Evolutionary conservation across 768 basidiomycete species (phyloP).

Genomic region (Mycena indigotica): DNA sequence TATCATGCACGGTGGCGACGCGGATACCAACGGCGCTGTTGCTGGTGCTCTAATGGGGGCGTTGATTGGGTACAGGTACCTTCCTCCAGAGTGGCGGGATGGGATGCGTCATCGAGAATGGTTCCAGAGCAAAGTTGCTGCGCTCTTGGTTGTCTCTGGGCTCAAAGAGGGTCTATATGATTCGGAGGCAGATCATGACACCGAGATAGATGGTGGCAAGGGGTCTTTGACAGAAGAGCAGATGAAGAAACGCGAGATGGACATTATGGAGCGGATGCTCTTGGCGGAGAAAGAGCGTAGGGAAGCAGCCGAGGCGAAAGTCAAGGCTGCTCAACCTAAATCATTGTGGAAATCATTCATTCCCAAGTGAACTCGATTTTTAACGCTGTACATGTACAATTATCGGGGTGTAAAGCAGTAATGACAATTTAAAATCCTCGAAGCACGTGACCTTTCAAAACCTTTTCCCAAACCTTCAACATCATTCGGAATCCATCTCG

Average conservation of each 20-base stretch:
- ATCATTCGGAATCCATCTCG: too few species aligned
- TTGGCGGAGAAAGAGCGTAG: slow-evolving; percentile 18
- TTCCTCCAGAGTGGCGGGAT: slow-evolving; percentile 27
- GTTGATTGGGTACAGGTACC: slow-evolving; percentile 18
- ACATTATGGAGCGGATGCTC: slow-evolving; percentile 25
- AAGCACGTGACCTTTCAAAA: too few species aligned
- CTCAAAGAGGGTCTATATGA: slow-evolving; percentile 19
- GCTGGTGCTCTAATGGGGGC: slow-evolving; percentile 28
- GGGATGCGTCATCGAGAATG: slow-evolving; percentile 23
- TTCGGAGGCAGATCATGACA: slow-evolving; percentile 16
- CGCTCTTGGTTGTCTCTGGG: slow-evolving; percentile 19
- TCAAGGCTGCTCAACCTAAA: slow-evolving; percentile 1
- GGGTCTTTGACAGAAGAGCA: slow-evolving; percentile 18
- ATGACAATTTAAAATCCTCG: too few species aligned
- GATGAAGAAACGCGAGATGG: slow-evolving; percentile 24
- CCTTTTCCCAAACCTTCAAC: too few species aligned
- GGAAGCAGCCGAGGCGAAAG: slow-evolving; percentile 18
- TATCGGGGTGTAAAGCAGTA: too few species aligned
- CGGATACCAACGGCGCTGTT: slow-evolving; percentile 27
- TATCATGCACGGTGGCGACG: slow-evolving; percentile 26
- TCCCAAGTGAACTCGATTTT: neutral
- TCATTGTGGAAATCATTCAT: slow-evolving; percentile 14
- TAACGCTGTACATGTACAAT: too few species aligned
- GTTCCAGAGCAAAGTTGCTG: slow-evolving; percentile 17
- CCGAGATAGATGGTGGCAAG: slow-evolving; percentile 21